Conservation (phyloP, 371 early-diverging fungal genomes). For the Rhizopus arrhizus region DNA sequence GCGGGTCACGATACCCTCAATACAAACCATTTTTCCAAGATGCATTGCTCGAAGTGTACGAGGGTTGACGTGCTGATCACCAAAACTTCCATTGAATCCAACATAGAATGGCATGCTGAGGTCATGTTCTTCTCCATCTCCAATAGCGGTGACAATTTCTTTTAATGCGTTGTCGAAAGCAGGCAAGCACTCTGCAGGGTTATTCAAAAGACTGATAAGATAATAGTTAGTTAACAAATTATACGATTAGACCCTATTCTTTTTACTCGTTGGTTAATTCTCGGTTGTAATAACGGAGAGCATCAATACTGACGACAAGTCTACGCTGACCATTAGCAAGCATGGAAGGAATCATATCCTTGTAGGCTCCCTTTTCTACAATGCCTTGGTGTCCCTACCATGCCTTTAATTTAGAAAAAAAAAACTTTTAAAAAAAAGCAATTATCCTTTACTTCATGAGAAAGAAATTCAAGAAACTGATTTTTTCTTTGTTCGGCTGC, state of each 20-base stretch:
- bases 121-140: constrained; percentile 13
- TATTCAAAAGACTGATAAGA: constrained; percentile 62
- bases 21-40: constrained; percentile 89
- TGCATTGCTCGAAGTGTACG: constrained; percentile 84
- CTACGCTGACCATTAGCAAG: constrained; percentile 66
- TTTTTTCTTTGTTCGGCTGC: constrained; percentile 3
- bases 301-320: constrained; percentile 87
- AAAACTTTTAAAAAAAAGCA: background rate
- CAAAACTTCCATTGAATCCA: constrained; percentile 95
- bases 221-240: background rate
- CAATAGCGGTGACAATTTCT: constrained; percentile 51
- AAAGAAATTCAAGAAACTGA: constrained; percentile 21
- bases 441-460: constrained; percentile 15
- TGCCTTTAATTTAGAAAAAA: background rate
- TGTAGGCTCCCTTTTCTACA: constrained; percentile 58
- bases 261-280: constrained; percentile 70
- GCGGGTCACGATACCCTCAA: constrained; percentile 99
- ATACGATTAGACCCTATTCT: background rate
- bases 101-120: constrained; percentile 65
- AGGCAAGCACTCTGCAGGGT: constrained; percentile 84
- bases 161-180: constrained; percentile 83
- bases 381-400: constrained; percentile 34
- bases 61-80: constrained; percentile 88
- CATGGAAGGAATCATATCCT: constrained; percentile 69
- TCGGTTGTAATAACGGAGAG: constrained; percentile 76